Base-by-base conservation (phyloP, 805 yeast species). In the Wickerhamiella kazuoi region DNA sequence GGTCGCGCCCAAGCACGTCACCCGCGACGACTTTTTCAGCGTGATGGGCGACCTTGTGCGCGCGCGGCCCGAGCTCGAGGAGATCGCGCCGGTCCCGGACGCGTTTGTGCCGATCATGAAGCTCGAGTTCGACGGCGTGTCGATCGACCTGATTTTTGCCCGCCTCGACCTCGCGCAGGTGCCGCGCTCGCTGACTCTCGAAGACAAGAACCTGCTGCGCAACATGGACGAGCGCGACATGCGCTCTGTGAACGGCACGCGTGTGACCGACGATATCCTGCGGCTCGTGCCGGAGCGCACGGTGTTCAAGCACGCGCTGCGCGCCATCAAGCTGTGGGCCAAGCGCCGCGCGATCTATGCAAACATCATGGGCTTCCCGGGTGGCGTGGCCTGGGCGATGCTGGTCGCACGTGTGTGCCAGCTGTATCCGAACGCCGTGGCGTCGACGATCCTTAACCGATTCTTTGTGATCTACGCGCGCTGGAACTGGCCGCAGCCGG, bases 351-450 rank as follows among this genome's bases (percentile, higher is more conserved):
- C 95, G 0, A 72, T 90, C 14, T 90, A 90, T 60, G 96, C 82
- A 5, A 90, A 90, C 54, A 79, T 90, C 34, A 82, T 79, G 68
- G 98, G 98, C 0, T 90, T 87, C 60, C 98, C 97, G 1, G 98
- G 98, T 52, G 98, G 98, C 59, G 98, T 90, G 36, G 98, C 98
- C 1, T 90, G 98, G 98, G 98, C 98, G 1, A 90, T 90, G 96
- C 59, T 90, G 31, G 96, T 86, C n/a, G 98, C 97, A 1, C 69
- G 98, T 50, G 83, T 90, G 21, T 90, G 98, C 59, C 98, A 90
- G 57, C 62, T 90, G 37, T 90, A 87, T 55, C 98, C 98, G 8
- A 87, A 87, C 59, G 93, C 97, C 0, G 93, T 84, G 11, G 77
- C 95, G 44, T 82, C 97, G 0, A 83, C 80, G 2, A 79, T 90